Conservation (phyloP, 768 basidiomycete genomes). For the Boletus huronensis region DNA sequence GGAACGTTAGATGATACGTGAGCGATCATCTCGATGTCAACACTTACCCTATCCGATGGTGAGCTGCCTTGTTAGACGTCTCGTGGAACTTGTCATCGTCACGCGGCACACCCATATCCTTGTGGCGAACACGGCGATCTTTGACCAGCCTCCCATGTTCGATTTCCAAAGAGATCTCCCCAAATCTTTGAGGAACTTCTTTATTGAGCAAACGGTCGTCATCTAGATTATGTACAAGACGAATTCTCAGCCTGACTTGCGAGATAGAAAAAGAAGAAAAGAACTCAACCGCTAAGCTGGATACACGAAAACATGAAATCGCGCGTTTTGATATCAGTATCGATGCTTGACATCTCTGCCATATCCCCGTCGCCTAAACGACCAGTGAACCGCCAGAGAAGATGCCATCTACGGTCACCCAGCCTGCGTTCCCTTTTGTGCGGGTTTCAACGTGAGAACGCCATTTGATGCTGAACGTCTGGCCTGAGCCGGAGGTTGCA, state of each 20-base stretch:
- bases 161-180: neutral
- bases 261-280: neutral
- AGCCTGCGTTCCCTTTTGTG: neutral
- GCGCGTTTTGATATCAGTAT: neutral
- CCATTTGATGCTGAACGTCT: neutral
- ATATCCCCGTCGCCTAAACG: neutral
- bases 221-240: neutral
- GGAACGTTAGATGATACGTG: too few relatives aligned
- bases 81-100: neutral
- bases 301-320: neutral
- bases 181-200: neutral
- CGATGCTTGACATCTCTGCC: neutral
- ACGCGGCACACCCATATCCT: neutral
- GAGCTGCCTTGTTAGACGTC: neutral
- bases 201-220: neutral
- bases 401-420: neutral
- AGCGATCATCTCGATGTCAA: neutral
- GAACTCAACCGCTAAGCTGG: neutral
- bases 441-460: neutral
- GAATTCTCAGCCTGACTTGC: neutral
- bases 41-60: neutral
- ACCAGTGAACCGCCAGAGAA: neutral
- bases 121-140: neutral
- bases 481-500: too few relatives aligned
- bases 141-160: neutral